These are phyloP conservation scores for Ascomycota sp. DNA, from an alignment of 2,329 filamentous ascomycete species.

Conservation along the genomic window DNA sequence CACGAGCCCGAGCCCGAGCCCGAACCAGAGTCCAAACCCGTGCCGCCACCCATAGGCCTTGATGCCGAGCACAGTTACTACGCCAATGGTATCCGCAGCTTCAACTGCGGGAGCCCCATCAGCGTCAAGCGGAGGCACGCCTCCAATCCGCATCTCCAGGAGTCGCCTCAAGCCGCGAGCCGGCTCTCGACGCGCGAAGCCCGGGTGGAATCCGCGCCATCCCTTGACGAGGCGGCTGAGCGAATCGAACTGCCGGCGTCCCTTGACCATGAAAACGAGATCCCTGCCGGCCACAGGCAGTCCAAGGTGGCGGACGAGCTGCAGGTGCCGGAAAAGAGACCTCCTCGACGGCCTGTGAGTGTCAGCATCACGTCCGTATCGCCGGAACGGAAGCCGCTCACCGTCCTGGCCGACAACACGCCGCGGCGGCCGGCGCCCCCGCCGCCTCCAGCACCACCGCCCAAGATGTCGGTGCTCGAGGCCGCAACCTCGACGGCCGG, in stretches of 20 bases:
- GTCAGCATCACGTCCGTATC: conserved; percentile 11
- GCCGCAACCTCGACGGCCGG: conserved; percentile 71
- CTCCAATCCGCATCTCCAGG: conserved; percentile 15
- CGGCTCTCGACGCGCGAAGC: too few species aligned
- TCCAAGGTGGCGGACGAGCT: conserved; percentile 31
- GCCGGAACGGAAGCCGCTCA: conserved; percentile 35
- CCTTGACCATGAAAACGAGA: conserved; percentile 73
- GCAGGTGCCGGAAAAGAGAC: conserved; percentile 33
- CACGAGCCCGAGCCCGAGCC: conserved; percentile 21
- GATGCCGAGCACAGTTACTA: conserved; percentile 18
- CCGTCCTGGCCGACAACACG: conserved; percentile 40
- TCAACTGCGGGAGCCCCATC: conserved; percentile 38
- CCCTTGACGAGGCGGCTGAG: too few species aligned
- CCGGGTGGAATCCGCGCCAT: too few species aligned
- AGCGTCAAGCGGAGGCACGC: conserved; percentile 23
- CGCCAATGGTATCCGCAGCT: conserved; percentile 22
- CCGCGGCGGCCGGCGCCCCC: conserved; percentile 59
- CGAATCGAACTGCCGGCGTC: conserved; percentile 37
- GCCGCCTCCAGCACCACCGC: conserved; percentile 75
- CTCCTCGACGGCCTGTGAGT: conserved; percentile 25
- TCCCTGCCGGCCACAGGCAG: conserved; percentile 46
- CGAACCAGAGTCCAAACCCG: conserved; percentile 20
- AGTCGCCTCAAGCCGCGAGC: conserved; percentile 1
- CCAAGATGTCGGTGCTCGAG: conserved; percentile 94
- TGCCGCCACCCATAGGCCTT: too few species aligned